Evolutionary conservation across 2,329 filamentous ascomycete species (phyloP).

Genomic region (Scortechinia acanthostroma): DNA sequence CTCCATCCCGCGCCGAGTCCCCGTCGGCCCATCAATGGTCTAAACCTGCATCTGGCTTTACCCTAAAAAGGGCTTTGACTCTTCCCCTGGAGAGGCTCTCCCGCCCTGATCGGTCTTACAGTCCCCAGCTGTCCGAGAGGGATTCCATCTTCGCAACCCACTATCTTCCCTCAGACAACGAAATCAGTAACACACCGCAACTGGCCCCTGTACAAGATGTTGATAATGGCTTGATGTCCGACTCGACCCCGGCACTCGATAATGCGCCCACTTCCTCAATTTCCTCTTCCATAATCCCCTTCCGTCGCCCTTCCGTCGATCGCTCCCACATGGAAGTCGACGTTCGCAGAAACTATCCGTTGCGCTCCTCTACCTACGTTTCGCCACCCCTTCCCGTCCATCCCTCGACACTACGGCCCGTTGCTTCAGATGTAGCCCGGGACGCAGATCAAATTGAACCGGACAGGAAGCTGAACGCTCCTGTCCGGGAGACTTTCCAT

Average conservation of each 20-base stretch:
- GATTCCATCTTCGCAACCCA: conserved; percentile 59
- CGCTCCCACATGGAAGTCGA: conserved; percentile 21
- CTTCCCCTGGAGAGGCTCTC: conserved; percentile 14
- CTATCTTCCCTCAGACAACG: conserved; percentile 42
- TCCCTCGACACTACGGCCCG: neutral
- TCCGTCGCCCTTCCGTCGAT: neutral
- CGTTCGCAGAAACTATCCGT: conserved; percentile 18
- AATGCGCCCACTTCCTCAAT: conserved; percentile 4
- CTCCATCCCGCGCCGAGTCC: conserved; percentile 2
- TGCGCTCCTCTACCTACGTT: conserved; percentile 13
- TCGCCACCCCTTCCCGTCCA: conserved; percentile 7
- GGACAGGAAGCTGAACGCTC: neutral
- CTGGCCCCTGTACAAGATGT: conserved; percentile 13
- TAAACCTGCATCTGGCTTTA: conserved; percentile 14
- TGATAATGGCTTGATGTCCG: neutral
- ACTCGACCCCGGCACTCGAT: neutral
- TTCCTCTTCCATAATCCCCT: conserved; percentile 5
- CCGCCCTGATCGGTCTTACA: conserved; percentile 15
- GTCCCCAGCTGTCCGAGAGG: conserved; percentile 48
- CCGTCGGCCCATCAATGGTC: conserved; percentile 4
- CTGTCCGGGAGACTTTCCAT: too few relatives aligned
- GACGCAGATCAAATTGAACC: neutral
- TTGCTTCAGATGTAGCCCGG: neutral
- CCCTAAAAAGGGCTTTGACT: conserved; percentile 12
- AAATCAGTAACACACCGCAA: conserved; percentile 24